Percentiles rank a stretch among this genome's conserved stretches.
Conservation (phyloP, 768 basidiomycete genomes). For the Suillus sp. region DNA sequence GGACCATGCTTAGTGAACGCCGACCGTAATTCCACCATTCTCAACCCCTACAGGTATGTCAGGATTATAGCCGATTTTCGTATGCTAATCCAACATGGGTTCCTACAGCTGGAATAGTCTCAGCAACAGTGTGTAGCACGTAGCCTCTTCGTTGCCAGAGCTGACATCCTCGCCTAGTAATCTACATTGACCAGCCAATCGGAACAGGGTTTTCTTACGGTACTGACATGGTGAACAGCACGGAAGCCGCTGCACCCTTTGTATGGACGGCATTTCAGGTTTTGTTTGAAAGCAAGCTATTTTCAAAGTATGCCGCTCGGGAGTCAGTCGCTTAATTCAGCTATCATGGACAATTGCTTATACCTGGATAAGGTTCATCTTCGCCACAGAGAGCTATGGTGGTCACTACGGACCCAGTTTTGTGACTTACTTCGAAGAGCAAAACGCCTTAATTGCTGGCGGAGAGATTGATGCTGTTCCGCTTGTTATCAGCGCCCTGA, state of each 20-base stretch:
- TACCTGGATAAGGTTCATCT: slow-evolving; percentile 48
- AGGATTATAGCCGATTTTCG: not conserved
- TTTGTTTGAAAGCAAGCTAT: slow-evolving; percentile 57
- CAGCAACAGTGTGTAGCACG: slow-evolving; percentile 54
- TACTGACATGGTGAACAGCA: slow-evolving; percentile 52
- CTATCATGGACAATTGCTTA: not conserved
- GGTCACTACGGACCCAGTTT: slow-evolving; percentile 69
- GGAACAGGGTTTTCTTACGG: slow-evolving; percentile 68
- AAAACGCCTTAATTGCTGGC: slow-evolving; percentile 52
- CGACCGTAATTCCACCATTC: slow-evolving; percentile 51
- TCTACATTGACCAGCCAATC: slow-evolving; percentile 73
- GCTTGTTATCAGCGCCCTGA: slow-evolving; percentile 57
- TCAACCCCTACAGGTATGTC: slow-evolving; percentile 62
- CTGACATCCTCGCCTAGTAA: slow-evolving; percentile 42
- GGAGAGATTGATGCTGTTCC: slow-evolving; percentile 50
- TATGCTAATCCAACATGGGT: not conserved
- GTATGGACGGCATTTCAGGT: slow-evolving; percentile 69
- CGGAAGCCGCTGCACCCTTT: slow-evolving; percentile 52
- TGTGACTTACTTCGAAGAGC: slow-evolving; percentile 63
- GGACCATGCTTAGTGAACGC: slow-evolving; percentile 64
- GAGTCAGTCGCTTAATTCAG: slow-evolving; percentile 42
- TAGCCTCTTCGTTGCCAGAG: not conserved
- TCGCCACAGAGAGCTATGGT: slow-evolving; percentile 69
- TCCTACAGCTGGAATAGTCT: slow-evolving; percentile 61
- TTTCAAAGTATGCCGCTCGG: slow-evolving; percentile 52